Evolutionary conservation across 768 basidiomycete species (phyloP), one percentile per base, ranked within the genome.

Genomic region (Kwoniella mangroviensis): DNA sequence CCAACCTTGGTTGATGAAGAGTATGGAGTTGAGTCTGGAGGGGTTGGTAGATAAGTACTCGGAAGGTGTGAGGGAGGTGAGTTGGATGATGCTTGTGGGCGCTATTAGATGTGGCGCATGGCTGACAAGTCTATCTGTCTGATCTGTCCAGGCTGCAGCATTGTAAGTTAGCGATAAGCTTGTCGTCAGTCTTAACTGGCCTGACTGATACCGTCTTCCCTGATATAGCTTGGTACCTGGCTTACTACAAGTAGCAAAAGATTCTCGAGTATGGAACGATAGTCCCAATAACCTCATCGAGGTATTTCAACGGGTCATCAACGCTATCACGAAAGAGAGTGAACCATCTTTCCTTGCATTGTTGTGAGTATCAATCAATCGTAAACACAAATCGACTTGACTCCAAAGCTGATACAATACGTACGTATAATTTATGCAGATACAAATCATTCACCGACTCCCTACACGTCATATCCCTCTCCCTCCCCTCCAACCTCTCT

Each of bases 401-500:
- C 42, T 21, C 7, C n/a, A 12, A 1, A 21, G 9, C 4, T 45
- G 17, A 28, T 4, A 28, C 1, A 41, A 42, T 49, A 60, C 3
- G 12, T 21, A 53, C 24, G 26, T 12, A 34, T n/a, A n/a, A 28
- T 40, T 22, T 7, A 12, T 22, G 45, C 40, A 75, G 74, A 22
- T 77, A 74, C 71, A 77, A 77, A 71, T 74, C 75, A 12, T 73
- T 74, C 51, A 68, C 67, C 53, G 75, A 77, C 63, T 72, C 73
- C 3, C n/a, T 74, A 24, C 70, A 68, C 53, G 75, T 77, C 21
- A 69, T 74, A 26, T 45, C 65, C 19, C 51, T 60, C 7, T 69
- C 73, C 11, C 53, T 77, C 1, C 73, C 75, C 0, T 11, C 21
- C 1, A 42, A 45, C 56, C 68, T 77, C 17, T 45, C 57, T 12